Evolutionary conservation across 148 eudicot species (phyloP).

Genomic region (Rhododendron molle): DNA sequence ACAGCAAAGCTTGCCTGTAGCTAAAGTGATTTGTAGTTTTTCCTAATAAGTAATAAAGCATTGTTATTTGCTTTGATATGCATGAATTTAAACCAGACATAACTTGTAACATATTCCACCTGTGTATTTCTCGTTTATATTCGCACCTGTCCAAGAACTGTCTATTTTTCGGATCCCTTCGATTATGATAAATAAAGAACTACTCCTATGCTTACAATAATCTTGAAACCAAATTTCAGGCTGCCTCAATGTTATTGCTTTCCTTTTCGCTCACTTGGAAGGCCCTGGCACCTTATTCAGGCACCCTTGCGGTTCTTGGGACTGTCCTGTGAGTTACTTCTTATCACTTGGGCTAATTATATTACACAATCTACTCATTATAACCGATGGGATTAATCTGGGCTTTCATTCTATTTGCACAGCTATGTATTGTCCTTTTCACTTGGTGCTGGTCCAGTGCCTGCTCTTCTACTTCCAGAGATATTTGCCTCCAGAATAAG

Average conservation of each 20-base stretch:
- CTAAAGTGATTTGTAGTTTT: not conserved
- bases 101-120: not conserved
- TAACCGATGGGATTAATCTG: not conserved
- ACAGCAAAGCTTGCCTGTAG: not conserved
- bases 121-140: not conserved
- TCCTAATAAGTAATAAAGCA: not conserved
- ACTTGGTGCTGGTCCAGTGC: conserved; percentile 98
- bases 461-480: conserved; percentile 96
- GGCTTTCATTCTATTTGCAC: conserved; percentile 13
- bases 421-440: conserved; percentile 92
- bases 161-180: not conserved
- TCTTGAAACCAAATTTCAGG: conserved; percentile 40
- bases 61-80: not conserved
- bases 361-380: not conserved
- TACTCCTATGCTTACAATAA: not conserved
- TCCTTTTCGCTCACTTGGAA: conserved; percentile 82
- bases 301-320: conserved; percentile 87
- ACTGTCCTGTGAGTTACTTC: conserved; percentile 78
- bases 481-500: conserved; percentile 95
- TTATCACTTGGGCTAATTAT: not conserved
- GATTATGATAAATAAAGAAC: not conserved
- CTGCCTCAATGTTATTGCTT: conserved; percentile 90
- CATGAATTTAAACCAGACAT: not conserved
- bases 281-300: conserved; percentile 83
- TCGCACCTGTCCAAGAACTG: not conserved